A percentile compares a stretch with the other conserved stretches of the same genome.
phyloP scores from a whole-genome alignment of 1,284 basidiomycete genomes.

The Salmacisia buchloeana region DNA sequence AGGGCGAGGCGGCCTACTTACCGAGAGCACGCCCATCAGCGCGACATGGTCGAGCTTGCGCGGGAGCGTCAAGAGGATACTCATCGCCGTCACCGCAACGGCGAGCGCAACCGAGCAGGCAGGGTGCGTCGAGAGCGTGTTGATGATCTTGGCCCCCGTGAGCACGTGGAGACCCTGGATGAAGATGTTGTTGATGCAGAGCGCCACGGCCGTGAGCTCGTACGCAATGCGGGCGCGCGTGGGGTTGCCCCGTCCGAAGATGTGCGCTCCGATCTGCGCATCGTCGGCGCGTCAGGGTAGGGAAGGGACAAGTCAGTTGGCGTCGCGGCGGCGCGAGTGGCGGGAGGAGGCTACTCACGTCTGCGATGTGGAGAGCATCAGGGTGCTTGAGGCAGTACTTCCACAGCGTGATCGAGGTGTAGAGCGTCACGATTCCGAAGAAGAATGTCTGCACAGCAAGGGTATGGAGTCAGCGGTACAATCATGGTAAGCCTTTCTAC shows the following conservation, averaged over 20 bases:
- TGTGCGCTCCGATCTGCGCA: constrained; percentile 3
- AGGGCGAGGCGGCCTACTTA: not conserved
- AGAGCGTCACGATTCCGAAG: constrained; percentile 33
- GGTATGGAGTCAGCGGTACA: not conserved
- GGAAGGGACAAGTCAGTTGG: too few species aligned
- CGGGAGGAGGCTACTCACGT: constrained; percentile 53
- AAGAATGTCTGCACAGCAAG: constrained; percentile 13
- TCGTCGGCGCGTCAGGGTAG: not conserved
- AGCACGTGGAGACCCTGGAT: constrained; percentile 21
- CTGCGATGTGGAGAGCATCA: constrained; percentile 59
- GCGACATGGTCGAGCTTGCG: constrained; percentile 18
- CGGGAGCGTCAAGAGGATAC: constrained; percentile 54
- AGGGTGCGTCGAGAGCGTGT: constrained; percentile 15
- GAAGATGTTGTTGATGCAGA: constrained; percentile 43
- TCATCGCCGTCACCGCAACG: constrained; percentile 57
- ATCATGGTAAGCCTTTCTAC: not conserved
- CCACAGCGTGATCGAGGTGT: constrained; percentile 53
- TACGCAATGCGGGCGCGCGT: constrained; percentile 53
- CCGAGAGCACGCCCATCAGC: constrained; percentile 16
- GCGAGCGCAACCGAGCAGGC: constrained; percentile 12
- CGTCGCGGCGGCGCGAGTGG: too few species aligned
- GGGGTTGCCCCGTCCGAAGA: constrained; percentile 47
- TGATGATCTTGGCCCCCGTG: constrained; percentile 18
- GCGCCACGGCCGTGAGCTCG: constrained; percentile 49
- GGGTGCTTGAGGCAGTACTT: constrained; percentile 62